phyloP scores from a whole-genome alignment of 2,329 filamentous ascomycete species.

The Aspergillus aculeatus region DNA sequence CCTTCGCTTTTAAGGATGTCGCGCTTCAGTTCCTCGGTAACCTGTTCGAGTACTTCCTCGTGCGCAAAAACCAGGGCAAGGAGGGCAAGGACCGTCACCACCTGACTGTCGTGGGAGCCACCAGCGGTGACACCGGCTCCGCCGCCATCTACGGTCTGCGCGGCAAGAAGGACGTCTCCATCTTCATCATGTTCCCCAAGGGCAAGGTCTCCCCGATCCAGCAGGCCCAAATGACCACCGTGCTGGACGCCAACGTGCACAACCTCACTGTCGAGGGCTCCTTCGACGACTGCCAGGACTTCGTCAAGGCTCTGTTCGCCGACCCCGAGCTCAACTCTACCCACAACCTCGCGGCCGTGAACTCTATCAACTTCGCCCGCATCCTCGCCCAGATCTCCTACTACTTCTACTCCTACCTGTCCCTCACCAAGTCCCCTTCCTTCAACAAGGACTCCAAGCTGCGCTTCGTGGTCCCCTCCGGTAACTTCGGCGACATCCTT shows the following conservation, averaged over 20 bases:
- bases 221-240: conserved; percentile 96
- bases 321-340: conserved; percentile 79
- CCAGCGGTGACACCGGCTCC: conserved; percentile 83
- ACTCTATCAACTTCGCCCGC: conserved; percentile 94
- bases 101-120: conserved; percentile 82
- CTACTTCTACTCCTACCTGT: conserved; percentile 94
- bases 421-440: conserved; percentile 61
- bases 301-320: conserved; percentile 87
- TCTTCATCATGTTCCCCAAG: conserved; percentile 92
- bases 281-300: conserved; percentile 97
- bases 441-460: conserved; percentile 61
- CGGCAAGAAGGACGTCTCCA: conserved; percentile 94
- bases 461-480: conserved; percentile 86
- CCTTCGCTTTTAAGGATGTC: conserved; percentile 93
- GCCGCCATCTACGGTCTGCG: conserved; percentile 93
- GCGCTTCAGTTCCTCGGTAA: conserved; percentile 96
- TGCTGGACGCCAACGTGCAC: conserved; percentile 86
- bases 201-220: conserved; percentile 89
- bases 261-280: conserved; percentile 86
- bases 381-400: conserved; percentile 97
- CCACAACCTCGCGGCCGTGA: conserved; percentile 86
- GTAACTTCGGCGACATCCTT: conserved; percentile 95
- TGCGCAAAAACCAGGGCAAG: conserved; percentile 46
- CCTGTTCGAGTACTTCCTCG: conserved; percentile 60
- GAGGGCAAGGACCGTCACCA: conserved; percentile 65